Conservation (phyloP, 805 yeast genomes). For the Candida montana region DNA sequence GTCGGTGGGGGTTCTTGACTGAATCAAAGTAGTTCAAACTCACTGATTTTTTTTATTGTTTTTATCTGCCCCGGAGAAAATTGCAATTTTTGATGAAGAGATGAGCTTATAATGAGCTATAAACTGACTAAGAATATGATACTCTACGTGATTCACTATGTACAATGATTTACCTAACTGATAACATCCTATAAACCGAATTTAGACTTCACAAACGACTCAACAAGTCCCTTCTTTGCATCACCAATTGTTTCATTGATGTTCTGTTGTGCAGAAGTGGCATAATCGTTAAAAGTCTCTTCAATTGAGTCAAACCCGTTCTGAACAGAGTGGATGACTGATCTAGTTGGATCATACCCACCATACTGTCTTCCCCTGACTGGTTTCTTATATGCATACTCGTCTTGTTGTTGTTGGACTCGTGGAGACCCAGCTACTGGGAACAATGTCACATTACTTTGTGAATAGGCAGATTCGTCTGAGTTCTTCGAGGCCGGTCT, state of each 20-base stretch:
- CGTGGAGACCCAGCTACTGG: constrained; percentile 5
- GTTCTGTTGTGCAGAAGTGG: constrained; percentile 46
- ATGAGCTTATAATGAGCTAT: no score
- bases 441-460: constrained; percentile 30
- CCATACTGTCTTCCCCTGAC: constrained; percentile 32
- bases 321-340: constrained; percentile 40
- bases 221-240: constrained; percentile 45
- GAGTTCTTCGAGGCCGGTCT: constrained; percentile 55
- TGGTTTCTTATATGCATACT: constrained; percentile 42
- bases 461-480: constrained; percentile 62
- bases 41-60: no score
- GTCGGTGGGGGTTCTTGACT: no score
- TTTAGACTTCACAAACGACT: constrained; percentile 46
- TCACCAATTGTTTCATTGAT: constrained; percentile 47
- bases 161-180: no score
- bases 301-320: constrained; percentile 49
- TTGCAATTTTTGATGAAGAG: no score
- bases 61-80: no score
- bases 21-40: no score
- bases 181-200: constrained; percentile 42
- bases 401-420: constrained; percentile 11
- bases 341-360: constrained; percentile 37
- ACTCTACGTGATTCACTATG: no score
- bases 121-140: no score
- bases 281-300: constrained; percentile 52